Percentiles rank a stretch among this genome's conserved stretches.
Evolutionary conservation across 2,329 filamentous ascomycete genomes (phyloP).

Genomic region (Aspergillus arachidicola): DNA sequence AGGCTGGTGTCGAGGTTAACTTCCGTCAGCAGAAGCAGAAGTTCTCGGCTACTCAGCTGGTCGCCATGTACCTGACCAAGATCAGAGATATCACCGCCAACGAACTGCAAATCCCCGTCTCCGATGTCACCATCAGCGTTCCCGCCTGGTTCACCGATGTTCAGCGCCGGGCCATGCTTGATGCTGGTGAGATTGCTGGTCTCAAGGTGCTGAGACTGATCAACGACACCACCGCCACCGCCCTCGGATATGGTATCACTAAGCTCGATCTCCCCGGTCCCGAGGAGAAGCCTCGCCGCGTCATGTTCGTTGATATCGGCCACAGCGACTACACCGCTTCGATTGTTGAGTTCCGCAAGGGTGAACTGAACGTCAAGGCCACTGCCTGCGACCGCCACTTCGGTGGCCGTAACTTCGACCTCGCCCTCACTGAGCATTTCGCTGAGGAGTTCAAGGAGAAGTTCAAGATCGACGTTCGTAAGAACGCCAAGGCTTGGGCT

Average conservation of each 20-base stretch:
- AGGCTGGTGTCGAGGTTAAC: slow-evolving; percentile 90
- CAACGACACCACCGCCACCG: slow-evolving; percentile 96
- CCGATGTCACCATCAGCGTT: slow-evolving; percentile 90
- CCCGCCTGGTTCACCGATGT: slow-evolving; percentile 96
- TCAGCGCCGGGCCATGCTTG: slow-evolving; percentile 85
- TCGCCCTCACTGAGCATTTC: slow-evolving; percentile 91
- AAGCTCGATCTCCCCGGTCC: slow-evolving; percentile 87
- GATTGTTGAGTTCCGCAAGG: slow-evolving; percentile 95
- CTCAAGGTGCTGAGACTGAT: slow-evolving; percentile 91
- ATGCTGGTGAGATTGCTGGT: slow-evolving; percentile 90
- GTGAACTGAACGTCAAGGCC: slow-evolving; percentile 89
- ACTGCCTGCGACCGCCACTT: slow-evolving; percentile 95
- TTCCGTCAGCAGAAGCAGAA: slow-evolving; percentile 94
- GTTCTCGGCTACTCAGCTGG: slow-evolving; percentile 91
- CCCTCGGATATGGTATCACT: slow-evolving; percentile 95
- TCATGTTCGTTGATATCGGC: slow-evolving; percentile 91
- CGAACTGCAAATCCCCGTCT: slow-evolving; percentile 88
- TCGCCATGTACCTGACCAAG: slow-evolving; percentile 94
- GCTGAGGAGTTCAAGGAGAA: slow-evolving; percentile 95
- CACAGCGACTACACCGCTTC: slow-evolving; percentile 95
- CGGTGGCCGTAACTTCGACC: slow-evolving; percentile 95
- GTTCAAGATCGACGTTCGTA: slow-evolving; percentile 94
- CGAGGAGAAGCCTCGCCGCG: slow-evolving; percentile 89
- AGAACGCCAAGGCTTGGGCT: slow-evolving; percentile 84
- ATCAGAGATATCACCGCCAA: slow-evolving; percentile 83